Percentiles rank a stretch among this genome's conserved stretches.
These are phyloP conservation scores for Trichoderma erinaceum DNA, from an alignment of 495 filamentous ascomycete species.

Conservation along the genomic window DNA sequence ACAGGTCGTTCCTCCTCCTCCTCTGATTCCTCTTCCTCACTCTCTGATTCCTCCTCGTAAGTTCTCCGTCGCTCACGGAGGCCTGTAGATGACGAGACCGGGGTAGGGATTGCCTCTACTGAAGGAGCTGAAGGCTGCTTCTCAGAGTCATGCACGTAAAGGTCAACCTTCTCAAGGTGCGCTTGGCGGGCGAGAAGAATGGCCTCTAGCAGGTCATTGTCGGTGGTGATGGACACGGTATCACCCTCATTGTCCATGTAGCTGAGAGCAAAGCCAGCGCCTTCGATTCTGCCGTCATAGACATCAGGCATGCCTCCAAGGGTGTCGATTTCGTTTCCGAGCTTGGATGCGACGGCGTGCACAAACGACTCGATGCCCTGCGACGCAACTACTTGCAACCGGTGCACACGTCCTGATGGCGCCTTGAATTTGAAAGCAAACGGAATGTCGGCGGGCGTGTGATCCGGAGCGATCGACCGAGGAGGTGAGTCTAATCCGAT, in stretches of 20 bases:
- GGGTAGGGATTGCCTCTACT: conserved; percentile 38
- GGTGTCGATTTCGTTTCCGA: conserved; percentile 77
- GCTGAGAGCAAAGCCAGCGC: conserved; percentile 86
- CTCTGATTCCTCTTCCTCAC: conserved; percentile 53
- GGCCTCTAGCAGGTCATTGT: conserved; percentile 86
- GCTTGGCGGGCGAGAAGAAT: conserved; percentile 73
- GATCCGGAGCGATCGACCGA: conserved; percentile 47
- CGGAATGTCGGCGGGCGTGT: conserved; percentile 58
- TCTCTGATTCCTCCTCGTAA: conserved; percentile 36
- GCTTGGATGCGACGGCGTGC: conserved; percentile 69
- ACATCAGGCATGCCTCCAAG: conserved; percentile 75
- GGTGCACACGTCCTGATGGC: conserved; percentile 89
- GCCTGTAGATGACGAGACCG: conserved; percentile 40
- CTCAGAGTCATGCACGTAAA: conserved; percentile 92
- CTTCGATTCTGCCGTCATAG: conserved; percentile 70
- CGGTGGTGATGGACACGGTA: conserved; percentile 94
- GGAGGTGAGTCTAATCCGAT: conserved; percentile 71
- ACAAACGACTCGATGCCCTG: conserved; percentile 80
- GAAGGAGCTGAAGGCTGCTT: conserved; percentile 64
- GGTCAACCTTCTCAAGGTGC: conserved; percentile 84
- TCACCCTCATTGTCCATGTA: conserved; percentile 98
- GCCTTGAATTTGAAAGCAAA: conserved; percentile 99
- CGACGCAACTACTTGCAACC: conserved; percentile 75
- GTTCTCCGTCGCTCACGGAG: conserved; percentile 53
- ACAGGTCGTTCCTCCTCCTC: conserved; percentile 50